phyloP scores from a whole-genome alignment of 2,329 filamentous ascomycete species.

The Triangularia setosa region DNA sequence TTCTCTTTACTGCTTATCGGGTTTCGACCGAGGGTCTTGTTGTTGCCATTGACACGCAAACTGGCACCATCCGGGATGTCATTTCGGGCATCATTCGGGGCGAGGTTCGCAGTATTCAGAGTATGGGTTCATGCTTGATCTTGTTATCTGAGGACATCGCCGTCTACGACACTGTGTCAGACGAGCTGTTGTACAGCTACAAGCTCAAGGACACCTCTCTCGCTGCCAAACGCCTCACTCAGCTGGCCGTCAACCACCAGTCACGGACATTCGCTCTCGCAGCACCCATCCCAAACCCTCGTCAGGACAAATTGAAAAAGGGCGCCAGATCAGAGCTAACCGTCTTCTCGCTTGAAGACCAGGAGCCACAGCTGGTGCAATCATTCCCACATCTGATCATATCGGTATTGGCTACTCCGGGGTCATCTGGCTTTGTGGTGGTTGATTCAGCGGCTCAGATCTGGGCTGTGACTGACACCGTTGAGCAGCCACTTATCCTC shows the following conservation, averaged over 20 bases:
- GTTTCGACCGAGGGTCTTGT: slow-evolving; percentile 57
- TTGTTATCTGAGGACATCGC: slow-evolving; percentile 68
- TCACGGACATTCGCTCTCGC: slow-evolving; percentile 65
- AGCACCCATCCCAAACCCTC: slow-evolving; percentile 36
- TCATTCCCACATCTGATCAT: slow-evolving; percentile 57
- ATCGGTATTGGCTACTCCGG: slow-evolving; percentile 60
- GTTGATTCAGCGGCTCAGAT: slow-evolving; percentile 75
- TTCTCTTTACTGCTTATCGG: slow-evolving; percentile 66
- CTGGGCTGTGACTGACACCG: slow-evolving; percentile 57
- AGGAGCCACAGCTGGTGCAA: slow-evolving; percentile 56
- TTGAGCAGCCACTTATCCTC: slow-evolving; percentile 50
- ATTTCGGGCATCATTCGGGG: slow-evolving; percentile 65
- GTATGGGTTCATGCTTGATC: slow-evolving; percentile 71
- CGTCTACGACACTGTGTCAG: slow-evolving; percentile 80
- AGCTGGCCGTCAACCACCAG: slow-evolving; percentile 66
- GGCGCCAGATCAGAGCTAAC: slow-evolving; percentile 52
- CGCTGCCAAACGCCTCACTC: slow-evolving; percentile 47
- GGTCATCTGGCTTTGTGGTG: slow-evolving; percentile 67
- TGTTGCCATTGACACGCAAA: slow-evolving; percentile 65
- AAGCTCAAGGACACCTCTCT: slow-evolving; percentile 45
- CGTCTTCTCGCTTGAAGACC: slow-evolving; percentile 62
- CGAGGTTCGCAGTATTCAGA: slow-evolving; percentile 62
- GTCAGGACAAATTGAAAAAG: slow-evolving; percentile 24
- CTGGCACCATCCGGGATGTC: slow-evolving; percentile 62
- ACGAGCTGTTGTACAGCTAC: slow-evolving; percentile 66